A percentile compares a stretch with the other conserved stretches of the same genome.
Conservation (phyloP, 148 eudicot genomes). For the Limonium bicolor region DNA sequence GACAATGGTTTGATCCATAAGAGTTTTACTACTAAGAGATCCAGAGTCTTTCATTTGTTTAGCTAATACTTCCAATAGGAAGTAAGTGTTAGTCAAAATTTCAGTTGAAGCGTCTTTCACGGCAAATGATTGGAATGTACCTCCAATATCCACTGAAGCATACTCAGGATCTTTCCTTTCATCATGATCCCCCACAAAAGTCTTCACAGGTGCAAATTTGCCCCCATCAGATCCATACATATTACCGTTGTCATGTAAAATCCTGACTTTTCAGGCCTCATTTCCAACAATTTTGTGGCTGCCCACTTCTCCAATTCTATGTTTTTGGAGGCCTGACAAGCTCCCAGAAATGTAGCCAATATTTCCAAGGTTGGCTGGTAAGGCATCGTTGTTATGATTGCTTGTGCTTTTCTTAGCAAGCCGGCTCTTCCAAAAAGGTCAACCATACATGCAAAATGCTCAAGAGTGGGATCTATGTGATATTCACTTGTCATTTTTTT, state of each 20-base stretch:
- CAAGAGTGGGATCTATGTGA: conserved; percentile 40
- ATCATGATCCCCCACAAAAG: conserved; percentile 48
- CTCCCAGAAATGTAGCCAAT: conserved; percentile 75
- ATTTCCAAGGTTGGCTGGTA: conserved; percentile 50
- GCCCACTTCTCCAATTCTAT: conserved; percentile 51
- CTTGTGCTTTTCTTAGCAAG: conserved; percentile 37
- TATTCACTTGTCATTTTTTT: conserved; percentile 35
- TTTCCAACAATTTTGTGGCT: conserved; percentile 52
- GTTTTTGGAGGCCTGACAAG: conserved; percentile 44
- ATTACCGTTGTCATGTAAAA: conserved; percentile 62
- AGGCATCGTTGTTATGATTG: conserved; percentile 43
- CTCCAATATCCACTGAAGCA: conserved; percentile 66
- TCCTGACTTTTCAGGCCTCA: conserved; percentile 51
- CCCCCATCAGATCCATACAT: conserved; percentile 62
- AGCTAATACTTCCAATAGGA: conserved; percentile 31
- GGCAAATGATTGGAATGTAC: conserved; percentile 39
- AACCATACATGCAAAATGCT: conserved; percentile 78
- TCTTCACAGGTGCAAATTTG: conserved; percentile 47
- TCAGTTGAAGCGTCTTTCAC: conserved; percentile 41
- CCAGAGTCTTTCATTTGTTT: conserved; percentile 58
- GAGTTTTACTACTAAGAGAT: too few relatives aligned
- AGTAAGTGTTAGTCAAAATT: conserved; percentile 35
- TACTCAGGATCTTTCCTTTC: conserved; percentile 62
- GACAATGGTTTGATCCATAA: too few relatives aligned
- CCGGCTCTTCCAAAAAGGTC: conserved; percentile 86